These are phyloP conservation scores for Funneliformis caledonium DNA, from an alignment of 371 early-diverging fungal species.

Conservation along the genomic window DNA sequence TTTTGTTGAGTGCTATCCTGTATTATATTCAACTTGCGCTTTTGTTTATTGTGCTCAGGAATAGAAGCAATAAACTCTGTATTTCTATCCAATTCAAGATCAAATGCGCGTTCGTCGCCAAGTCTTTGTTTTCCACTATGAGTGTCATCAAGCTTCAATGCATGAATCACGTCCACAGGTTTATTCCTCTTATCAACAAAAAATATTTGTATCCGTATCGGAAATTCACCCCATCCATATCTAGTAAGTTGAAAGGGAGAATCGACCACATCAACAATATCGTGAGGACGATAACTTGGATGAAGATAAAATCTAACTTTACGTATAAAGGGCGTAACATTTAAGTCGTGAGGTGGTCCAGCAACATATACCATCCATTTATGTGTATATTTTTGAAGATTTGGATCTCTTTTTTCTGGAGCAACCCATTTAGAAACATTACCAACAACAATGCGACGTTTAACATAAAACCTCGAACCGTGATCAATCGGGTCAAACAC, in stretches of 20 bases:
- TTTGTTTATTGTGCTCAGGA: neutral
- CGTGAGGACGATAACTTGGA: constrained; percentile 86
- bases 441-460: constrained; percentile 79
- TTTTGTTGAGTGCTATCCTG: neutral
- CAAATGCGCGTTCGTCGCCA: constrained; percentile 76
- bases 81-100: constrained; percentile 83
- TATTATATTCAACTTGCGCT: neutral
- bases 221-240: constrained; percentile 95
- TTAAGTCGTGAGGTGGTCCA: constrained; percentile 58
- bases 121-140: constrained; percentile 72
- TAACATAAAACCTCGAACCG: constrained; percentile 87
- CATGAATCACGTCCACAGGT: constrained; percentile 82
- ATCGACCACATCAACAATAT: constrained; percentile 79
- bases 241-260: constrained; percentile 86
- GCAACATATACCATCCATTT: constrained; percentile 92
- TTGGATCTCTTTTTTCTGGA: constrained; percentile 66
- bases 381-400: constrained; percentile 69
- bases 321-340: constrained; percentile 70
- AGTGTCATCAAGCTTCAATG: constrained; percentile 67
- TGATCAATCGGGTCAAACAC: constrained; percentile 47
- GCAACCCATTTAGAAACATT: constrained; percentile 82
- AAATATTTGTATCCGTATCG: constrained; percentile 79
- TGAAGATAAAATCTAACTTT: constrained; percentile 88
- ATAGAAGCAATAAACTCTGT: constrained; percentile 62
- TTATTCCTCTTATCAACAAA: constrained; percentile 81